A percentile compares a stretch with the other conserved stretches of the same genome.
phyloP scores from a whole-genome alignment of 768 basidiomycete species.

The Rhodocollybia butyracea region DNA sequence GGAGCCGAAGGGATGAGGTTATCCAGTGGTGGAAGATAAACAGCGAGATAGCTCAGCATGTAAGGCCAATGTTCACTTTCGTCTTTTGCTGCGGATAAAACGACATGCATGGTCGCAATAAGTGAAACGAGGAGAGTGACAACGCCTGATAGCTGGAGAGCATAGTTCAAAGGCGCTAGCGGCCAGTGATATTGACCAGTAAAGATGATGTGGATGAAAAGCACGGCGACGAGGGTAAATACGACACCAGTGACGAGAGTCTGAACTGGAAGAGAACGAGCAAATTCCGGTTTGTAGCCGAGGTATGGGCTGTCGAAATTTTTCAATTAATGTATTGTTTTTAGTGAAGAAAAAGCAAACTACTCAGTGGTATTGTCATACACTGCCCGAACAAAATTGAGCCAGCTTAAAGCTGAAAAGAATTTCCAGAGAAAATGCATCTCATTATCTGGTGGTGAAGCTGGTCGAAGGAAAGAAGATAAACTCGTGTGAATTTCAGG shows the following conservation, averaged over 20 bases:
- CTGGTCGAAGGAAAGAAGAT: background rate
- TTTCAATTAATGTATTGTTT: background rate
- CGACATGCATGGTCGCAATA: constrained; percentile 72
- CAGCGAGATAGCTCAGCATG: constrained; percentile 90
- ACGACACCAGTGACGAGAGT: constrained; percentile 83
- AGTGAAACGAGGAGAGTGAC: constrained; percentile 74
- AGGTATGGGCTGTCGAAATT: constrained; percentile 68
- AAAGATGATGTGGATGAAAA: constrained; percentile 90
- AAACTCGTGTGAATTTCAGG: too few species aligned
- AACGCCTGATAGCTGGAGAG: constrained; percentile 84
- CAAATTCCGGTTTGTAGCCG: constrained; percentile 72
- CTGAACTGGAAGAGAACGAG: constrained; percentile 87
- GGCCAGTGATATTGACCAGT: constrained; percentile 97
- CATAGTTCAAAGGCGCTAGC: constrained; percentile 88
- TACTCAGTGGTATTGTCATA: background rate
- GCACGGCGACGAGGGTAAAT: constrained; percentile 77
- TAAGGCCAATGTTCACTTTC: constrained; percentile 88
- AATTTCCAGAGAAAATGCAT: background rate
- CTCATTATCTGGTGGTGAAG: constrained; percentile 2
- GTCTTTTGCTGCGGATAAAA: constrained; percentile 54
- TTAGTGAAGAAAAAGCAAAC: background rate
- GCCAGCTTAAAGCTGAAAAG: background rate
- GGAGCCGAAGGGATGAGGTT: constrained; percentile 20
- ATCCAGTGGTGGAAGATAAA: constrained; percentile 64
- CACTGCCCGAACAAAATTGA: background rate